Conservation (phyloP, 2,329 filamentous ascomycete genomes). For the Colletotrichum sp. region DNA sequence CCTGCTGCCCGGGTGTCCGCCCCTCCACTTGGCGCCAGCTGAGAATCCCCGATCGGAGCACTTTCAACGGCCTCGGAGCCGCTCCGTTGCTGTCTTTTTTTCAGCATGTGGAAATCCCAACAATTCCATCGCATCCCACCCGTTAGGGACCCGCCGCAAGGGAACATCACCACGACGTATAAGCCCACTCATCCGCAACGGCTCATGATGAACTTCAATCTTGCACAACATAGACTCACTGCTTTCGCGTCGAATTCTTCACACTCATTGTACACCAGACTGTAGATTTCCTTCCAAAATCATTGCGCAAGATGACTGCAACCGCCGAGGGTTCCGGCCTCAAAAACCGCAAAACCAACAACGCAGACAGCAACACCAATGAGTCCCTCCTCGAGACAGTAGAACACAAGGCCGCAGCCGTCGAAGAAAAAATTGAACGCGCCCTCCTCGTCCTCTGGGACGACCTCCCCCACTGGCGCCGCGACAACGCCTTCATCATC, state of each 20-base stretch:
- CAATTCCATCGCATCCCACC: background rate
- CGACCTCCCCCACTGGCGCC: constrained; percentile 63
- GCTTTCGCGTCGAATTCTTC: background rate
- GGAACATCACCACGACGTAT: background rate
- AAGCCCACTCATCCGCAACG: background rate
- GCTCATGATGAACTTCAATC: background rate
- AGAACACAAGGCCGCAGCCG: constrained; percentile 19
- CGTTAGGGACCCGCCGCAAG: background rate
- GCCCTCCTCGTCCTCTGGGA: constrained; percentile 59
- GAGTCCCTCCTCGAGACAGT: constrained; percentile 27
- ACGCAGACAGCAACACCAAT: background rate
- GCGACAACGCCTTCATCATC: constrained; percentile 63
- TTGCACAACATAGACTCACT: background rate
- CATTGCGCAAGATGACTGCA: background rate
- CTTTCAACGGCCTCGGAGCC: background rate
- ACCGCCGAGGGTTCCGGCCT: background rate
- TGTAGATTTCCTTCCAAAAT: background rate
- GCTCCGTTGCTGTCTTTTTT: background rate
- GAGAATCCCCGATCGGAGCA: background rate
- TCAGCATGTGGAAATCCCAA: constrained; percentile 8
- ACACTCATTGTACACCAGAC: background rate
- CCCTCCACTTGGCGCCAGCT: background rate
- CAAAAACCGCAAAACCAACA: background rate
- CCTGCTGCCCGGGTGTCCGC: background rate
- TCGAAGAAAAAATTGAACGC: constrained; percentile 44